Percentiles rank a stretch among this genome's conserved stretches.
Conservation (phyloP, 2,329 filamentous ascomycete species). For the Bisporella sp. region DNA sequence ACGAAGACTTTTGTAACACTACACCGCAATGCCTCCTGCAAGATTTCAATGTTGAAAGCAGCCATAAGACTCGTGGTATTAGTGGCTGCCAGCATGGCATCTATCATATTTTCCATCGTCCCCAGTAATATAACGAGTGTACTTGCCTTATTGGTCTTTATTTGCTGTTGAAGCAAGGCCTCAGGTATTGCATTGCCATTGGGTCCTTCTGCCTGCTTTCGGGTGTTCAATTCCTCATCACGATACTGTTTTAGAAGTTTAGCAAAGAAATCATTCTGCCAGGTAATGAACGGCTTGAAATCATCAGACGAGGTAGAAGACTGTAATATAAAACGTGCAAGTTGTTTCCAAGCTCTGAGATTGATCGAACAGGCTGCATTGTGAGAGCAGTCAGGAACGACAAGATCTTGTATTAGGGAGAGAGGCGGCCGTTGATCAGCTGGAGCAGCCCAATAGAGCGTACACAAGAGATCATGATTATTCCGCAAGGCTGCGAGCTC, state of each 20-base stretch:
- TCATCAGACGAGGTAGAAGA: conserved; percentile 34
- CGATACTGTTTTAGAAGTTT: conserved; percentile 51
- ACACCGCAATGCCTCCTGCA: background rate
- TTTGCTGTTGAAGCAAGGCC: conserved; percentile 7
- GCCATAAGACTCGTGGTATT: conserved; percentile 13
- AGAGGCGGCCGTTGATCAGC: conserved; percentile 44
- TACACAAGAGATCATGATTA: conserved; percentile 61
- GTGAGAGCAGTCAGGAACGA: conserved; percentile 53
- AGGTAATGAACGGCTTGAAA: conserved; percentile 43
- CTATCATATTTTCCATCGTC: conserved; percentile 11
- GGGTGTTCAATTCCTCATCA: conserved; percentile 15
- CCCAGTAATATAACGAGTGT: conserved; percentile 13
- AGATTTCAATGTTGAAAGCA: conserved; percentile 18
- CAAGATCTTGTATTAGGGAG: conserved; percentile 50
- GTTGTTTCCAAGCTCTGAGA: conserved; percentile 54
- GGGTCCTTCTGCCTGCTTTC: conserved; percentile 15
- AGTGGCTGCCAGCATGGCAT: conserved; percentile 10
- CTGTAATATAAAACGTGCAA: conserved; percentile 51
- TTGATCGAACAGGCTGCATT: conserved; percentile 61
- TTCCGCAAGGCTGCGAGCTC: conserved; percentile 60
- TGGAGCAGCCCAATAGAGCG: conserved; percentile 58
- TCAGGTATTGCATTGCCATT: conserved; percentile 9
- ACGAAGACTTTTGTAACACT: background rate
- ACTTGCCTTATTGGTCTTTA: conserved; percentile 13
- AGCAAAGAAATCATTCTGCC: conserved; percentile 52